A percentile compares a stretch with the other conserved stretches of the same genome.
Evolutionary conservation across 371 early-diverging fungal genomes (phyloP).

Genomic region (Catenaria anguillulae): DNA sequence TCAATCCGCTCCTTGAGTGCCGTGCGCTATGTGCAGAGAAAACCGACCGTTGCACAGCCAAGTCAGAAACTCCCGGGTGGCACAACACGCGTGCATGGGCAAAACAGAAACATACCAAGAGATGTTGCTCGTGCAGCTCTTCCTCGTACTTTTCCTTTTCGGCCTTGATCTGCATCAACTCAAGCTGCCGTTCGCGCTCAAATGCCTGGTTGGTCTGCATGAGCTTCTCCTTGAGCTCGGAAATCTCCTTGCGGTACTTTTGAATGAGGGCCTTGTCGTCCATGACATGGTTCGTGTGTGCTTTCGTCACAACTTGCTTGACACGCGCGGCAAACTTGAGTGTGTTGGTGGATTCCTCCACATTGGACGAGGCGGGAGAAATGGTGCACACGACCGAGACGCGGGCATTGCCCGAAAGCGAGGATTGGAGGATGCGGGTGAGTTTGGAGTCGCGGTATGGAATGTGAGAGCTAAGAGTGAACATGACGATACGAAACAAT

Average conservation of each 20-base stretch:
- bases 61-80: not conserved
- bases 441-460: slow-evolving; percentile 85
- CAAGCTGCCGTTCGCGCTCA: slow-evolving; percentile 27
- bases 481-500: no score
- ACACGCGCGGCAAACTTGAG: slow-evolving; percentile 74
- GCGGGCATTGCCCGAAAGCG: slow-evolving; percentile 60
- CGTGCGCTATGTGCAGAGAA: slow-evolving; percentile 21
- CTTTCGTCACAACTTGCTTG: slow-evolving; percentile 47
- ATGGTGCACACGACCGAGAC: slow-evolving; percentile 67
- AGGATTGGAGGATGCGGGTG: slow-evolving; percentile 68
- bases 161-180: slow-evolving; percentile 16
- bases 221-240: slow-evolving; percentile 63
- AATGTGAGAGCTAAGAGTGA: slow-evolving; percentile 36
- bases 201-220: slow-evolving; percentile 21
- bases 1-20: slow-evolving; percentile 65
- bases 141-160: slow-evolving; percentile 23
- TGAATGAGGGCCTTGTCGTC: slow-evolving; percentile 76
- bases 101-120: not conserved
- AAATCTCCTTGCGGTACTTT: slow-evolving; percentile 66
- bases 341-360: slow-evolving; percentile 67
- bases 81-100: not conserved
- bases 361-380: slow-evolving; percentile 38
- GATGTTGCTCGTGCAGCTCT: not conserved
- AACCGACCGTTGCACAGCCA: slow-evolving; percentile 1
- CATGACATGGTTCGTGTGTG: slow-evolving; percentile 50